phyloP scores from a whole-genome alignment of 352 stramenopile species.

The Pythium dissimile region DNA sequence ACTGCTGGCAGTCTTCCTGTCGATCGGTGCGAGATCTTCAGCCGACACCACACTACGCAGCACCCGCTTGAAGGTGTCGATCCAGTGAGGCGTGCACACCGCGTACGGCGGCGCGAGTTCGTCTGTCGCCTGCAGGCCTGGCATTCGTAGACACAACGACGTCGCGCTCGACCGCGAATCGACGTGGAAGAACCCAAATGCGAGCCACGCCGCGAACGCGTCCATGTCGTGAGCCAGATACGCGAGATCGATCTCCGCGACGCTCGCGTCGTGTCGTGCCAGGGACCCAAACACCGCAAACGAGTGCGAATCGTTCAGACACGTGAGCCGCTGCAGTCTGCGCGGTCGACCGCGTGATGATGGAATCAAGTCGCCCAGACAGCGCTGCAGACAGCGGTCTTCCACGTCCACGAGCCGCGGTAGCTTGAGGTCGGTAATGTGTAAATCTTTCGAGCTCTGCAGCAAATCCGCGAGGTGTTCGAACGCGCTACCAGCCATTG shows the following conservation, averaged over 20 bases:
- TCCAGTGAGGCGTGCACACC: neutral
- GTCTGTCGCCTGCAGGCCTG: too few species aligned
- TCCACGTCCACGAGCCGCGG: constrained; percentile 8
- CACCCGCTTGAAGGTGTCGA: neutral
- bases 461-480: constrained; percentile 9
- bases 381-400: constrained; percentile 13
- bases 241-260: neutral
- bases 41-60: neutral
- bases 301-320: constrained; percentile 9
- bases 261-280: neutral
- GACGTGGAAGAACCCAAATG: neutral
- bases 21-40: neutral
- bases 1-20: too few species aligned
- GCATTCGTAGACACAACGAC: neutral
- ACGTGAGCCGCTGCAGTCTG: neutral
- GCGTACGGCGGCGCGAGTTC: too few species aligned
- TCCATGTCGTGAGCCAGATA: neutral
- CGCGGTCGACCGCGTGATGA: neutral
- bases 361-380: constrained; percentile 8
- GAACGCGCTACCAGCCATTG: constrained; percentile 15
- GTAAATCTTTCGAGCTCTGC: constrained; percentile 1
- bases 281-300: neutral
- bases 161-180: neutral
- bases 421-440: constrained; percentile 10
- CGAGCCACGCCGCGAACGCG: neutral